These are phyloP conservation scores for Cymbidium sinense DNA, from an alignment of 106 monocot species.

Conservation along the genomic window DNA sequence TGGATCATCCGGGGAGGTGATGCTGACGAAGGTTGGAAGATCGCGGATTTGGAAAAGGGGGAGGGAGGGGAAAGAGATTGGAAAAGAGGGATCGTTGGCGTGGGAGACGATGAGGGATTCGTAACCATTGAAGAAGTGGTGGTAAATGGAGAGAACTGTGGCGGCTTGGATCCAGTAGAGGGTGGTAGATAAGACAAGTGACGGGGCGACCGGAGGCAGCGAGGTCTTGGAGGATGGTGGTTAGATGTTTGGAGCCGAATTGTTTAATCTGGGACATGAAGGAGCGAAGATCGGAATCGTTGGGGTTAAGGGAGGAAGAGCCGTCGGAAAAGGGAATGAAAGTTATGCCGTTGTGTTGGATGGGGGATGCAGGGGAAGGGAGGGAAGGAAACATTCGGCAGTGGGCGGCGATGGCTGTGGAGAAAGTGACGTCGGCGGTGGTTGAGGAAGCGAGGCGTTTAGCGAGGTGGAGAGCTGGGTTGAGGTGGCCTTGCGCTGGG, in stretches of 20 bases:
- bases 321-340: slow-evolving; percentile 36
- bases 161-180: slow-evolving; percentile 56
- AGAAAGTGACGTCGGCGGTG: slow-evolving; percentile 7
- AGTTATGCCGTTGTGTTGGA: slow-evolving; percentile 14
- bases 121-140: slow-evolving; percentile 41
- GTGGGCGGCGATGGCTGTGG: slow-evolving; percentile 2
- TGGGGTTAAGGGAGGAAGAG: slow-evolving; percentile 9
- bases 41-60: slow-evolving; percentile 17
- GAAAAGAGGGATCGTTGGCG: slow-evolving; percentile 8
- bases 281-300: neutral
- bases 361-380: neutral
- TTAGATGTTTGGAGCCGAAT: slow-evolving; percentile 8
- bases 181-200: slow-evolving; percentile 28
- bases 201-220: slow-evolving; percentile 17
- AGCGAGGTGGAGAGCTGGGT: slow-evolving; percentile 7
- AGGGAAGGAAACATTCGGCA: slow-evolving; percentile 7
- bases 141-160: slow-evolving; percentile 10
- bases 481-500: slow-evolving; percentile 13
- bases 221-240: slow-evolving; percentile 5
- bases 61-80: slow-evolving; percentile 18
- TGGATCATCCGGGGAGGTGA: neutral
- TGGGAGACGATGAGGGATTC: slow-evolving; percentile 9
- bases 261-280: slow-evolving; percentile 9
- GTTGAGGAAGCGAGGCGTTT: neutral
- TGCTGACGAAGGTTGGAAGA: slow-evolving; percentile 24